Base-by-base conservation (phyloP, 2,329 filamentous ascomycete genomes). In the Sporothrix variecibatus region DNA sequence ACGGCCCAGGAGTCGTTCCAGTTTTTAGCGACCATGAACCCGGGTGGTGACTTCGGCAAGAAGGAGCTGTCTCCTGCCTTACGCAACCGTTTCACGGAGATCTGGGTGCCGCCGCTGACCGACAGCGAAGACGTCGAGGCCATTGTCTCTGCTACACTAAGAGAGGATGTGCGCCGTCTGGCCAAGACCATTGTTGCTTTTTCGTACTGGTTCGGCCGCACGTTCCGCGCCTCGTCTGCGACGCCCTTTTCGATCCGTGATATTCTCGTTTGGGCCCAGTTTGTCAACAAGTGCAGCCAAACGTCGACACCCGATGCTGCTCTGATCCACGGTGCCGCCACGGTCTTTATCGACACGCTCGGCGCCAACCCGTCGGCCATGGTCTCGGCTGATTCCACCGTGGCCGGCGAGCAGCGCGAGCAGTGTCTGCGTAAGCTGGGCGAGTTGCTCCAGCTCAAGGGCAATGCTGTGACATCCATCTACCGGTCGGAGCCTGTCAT, bases 1-100 rank as follows among this genome's bases (percentile, higher is more conserved):
- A 88, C 89, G 46, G 96, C 93, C 6, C 83, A 87, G 12, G 86
- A 92, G 56, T 93, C 92, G 0, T 99, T 98, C 82, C 95, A 99
- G 79, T 98, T 99, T 82, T 89, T 99, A 75, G 95, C 96, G 3
- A 99, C 96, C 0, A 99, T 99, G 96, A 99, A 99, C 78, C 96
- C 96, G 9, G 97, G 97, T 70, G 96, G 97, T 64, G 96, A 99
- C 80, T 99, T 98, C 81, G 96, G 96, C 77, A 99, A 99, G 84
- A 94, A 95, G 78, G 96, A 99, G 81, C 87, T 99, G 15, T 99
- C 96, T 0, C 96, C 96, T 2, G 97, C 96, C 17, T 85, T 99
- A 75, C 89, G 96, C 64, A 99, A 99, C 81, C 93, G 96, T 75
- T 97, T 99, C 81, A 99, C 96, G 0, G 96, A 99, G 82, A 98